Percentiles rank a stretch among this genome's conserved stretches.
These are phyloP conservation scores for Sporobolomyces pararoseus DNA, from an alignment of 768 basidiomycete species.

Conservation along the genomic window DNA sequence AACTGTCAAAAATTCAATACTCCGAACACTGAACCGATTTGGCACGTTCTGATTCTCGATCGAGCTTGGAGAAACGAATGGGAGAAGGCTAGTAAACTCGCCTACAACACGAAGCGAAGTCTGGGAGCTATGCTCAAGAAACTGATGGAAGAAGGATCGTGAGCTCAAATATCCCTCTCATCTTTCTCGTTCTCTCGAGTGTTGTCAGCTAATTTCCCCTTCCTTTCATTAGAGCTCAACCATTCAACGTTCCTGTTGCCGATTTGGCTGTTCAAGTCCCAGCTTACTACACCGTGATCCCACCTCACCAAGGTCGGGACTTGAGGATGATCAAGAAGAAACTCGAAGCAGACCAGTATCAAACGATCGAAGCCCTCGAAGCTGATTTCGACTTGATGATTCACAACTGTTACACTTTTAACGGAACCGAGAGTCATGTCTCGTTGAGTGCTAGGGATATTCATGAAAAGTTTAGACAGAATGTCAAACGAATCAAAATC, in stretches of 20 bases:
- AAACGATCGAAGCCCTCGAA: constrained; percentile 70
- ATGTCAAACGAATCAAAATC: constrained; percentile 28
- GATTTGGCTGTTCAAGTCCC: constrained; percentile 78
- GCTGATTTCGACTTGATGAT: constrained; percentile 84
- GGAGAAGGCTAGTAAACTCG: constrained; percentile 69
- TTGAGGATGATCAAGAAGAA: constrained; percentile 73
- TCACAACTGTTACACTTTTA: constrained; percentile 82
- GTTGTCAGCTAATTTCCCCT: neutral
- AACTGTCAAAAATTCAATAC: constrained; percentile 95
- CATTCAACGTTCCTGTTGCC: constrained; percentile 58
- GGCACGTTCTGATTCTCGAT: constrained; percentile 71
- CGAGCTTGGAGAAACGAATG: constrained; percentile 78
- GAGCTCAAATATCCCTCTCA: constrained; percentile 5
- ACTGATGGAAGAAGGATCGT: constrained; percentile 61
- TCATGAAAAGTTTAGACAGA: constrained; percentile 23
- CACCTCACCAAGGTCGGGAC: constrained; percentile 80
- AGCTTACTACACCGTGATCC: constrained; percentile 80
- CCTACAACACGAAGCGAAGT: constrained; percentile 73
- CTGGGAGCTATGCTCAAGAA: constrained; percentile 67
- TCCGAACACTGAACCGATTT: constrained; percentile 66
- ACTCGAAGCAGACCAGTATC: constrained; percentile 77
- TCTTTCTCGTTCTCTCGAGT: too few species aligned
- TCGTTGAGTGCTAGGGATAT: constrained; percentile 25
- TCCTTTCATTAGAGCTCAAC: constrained; percentile 5
- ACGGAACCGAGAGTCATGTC: constrained; percentile 54